Evolutionary conservation across 2,329 filamentous ascomycete genomes (phyloP), one percentile per base, ranked within the genome.

Genomic region (Phialophora expanda): DNA sequence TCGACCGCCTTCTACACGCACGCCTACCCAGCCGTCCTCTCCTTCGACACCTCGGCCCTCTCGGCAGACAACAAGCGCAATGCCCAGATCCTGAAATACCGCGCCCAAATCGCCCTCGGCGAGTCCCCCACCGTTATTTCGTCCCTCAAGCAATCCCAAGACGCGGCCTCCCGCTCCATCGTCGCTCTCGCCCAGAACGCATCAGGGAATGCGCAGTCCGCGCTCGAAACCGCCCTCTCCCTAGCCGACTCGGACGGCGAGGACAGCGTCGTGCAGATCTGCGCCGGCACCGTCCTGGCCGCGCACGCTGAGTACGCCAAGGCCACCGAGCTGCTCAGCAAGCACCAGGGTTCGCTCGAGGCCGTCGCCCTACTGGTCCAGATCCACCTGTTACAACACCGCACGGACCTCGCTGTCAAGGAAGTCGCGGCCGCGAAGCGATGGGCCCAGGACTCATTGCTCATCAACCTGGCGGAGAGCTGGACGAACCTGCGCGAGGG

Each of bases 401-500:
- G 94, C 72, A 90, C 90, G 74, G 94, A 98, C 77, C 87, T 97
- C 56, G 95, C 95, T 1, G 74, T 93, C 12, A 97, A 97, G 79
- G 94, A 97, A 80, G 93, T 96, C 44, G 83, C 88, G 59, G 87
- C 90, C 41, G 95, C 95, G 41, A 88, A 93, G 77, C 87, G 92
- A 79, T 98, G 94, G 91, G 95, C 94, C 7, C 94, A 99, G 79
- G 95, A 98, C 77, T 96, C 90, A 72, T 82, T 98, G 46, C 83
- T 98, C 57, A 92, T 98, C 70, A 98, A 99, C 79, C 81, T 99
- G 71, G 93, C 93, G 7, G 95, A 99, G 81, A 92, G 92, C 7
- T 99, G 94, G 95, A 91, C 97, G 69, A 93, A 93, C 30, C 79
- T 98, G 78, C 86, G 95, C 78, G 83, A 94, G 79, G 92, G 95